These are phyloP conservation scores for Debaryomyces fabryi DNA, from an alignment of 1,139 yeast genomes.

Conservation along the genomic window DNA sequence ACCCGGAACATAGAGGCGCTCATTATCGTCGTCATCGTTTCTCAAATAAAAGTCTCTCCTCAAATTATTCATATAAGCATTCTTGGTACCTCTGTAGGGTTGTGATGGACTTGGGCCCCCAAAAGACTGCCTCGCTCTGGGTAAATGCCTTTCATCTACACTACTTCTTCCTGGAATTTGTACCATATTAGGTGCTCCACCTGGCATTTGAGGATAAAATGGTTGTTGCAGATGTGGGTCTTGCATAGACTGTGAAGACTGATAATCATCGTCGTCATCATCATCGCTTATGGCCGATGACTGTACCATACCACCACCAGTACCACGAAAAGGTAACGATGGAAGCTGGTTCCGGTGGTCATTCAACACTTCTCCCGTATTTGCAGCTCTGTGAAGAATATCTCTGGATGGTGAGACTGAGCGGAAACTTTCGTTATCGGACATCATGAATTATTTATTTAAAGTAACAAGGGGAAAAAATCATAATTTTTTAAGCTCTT, in stretches of 20 bases:
- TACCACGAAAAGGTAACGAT: conserved; percentile 35
- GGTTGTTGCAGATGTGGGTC: not conserved
- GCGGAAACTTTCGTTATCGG: conserved; percentile 48
- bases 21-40: conserved; percentile 27
- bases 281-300: conserved; percentile 16
- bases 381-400: conserved; percentile 31
- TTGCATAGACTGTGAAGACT: not conserved
- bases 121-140: not conserved
- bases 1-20: conserved; percentile 1
- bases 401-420: conserved; percentile 39
- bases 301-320: not conserved
- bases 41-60: conserved; percentile 28
- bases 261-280: conserved; percentile 11
- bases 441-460: conserved; percentile 31
- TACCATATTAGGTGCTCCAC: not conserved
- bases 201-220: not conserved
- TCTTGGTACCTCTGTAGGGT: conserved; percentile 8
- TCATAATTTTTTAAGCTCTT: conserved; percentile 6
- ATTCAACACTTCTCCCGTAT: conserved; percentile 52
- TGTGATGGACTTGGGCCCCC: not conserved
- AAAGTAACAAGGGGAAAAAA: not conserved
- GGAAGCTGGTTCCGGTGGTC: conserved; percentile 59
- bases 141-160: not conserved
- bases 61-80: conserved; percentile 14
- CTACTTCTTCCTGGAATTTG: not conserved